Conservation (phyloP, 306 rosid genomes). For the Mimosa bimucronata region DNA sequence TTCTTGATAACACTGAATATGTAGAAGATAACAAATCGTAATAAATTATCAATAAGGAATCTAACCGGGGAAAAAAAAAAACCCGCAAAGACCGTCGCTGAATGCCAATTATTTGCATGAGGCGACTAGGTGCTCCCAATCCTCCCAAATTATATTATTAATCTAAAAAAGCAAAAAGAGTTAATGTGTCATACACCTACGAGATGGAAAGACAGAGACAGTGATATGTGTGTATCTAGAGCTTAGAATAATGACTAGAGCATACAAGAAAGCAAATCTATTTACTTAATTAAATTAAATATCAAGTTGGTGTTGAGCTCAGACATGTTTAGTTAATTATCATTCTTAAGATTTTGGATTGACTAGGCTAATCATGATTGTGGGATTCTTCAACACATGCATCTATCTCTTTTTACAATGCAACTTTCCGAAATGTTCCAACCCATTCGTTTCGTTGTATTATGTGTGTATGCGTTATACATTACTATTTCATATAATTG, state of each 20-base stretch:
- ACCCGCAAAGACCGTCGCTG: too few relatives aligned
- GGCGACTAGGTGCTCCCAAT: too few relatives aligned
- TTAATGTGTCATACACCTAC: not conserved
- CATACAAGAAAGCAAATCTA: constrained; percentile 43
- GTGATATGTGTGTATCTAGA: constrained; percentile 26
- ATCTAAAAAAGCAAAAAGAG: not conserved
- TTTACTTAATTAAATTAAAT: constrained; percentile 1
- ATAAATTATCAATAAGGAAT: too few relatives aligned
- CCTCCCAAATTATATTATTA: not conserved
- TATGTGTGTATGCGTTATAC: too few relatives aligned
- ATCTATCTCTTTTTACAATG: not conserved
- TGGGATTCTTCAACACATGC: constrained; percentile 78
- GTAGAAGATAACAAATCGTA: too few relatives aligned
- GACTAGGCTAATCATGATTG: constrained; percentile 55
- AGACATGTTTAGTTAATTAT: constrained; percentile 21
- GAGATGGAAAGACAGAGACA: not conserved
- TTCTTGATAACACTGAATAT: too few relatives aligned
- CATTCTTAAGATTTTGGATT: not conserved
- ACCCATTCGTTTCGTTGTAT: not conserved
- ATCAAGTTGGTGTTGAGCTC: constrained; percentile 18
- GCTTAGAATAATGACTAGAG: constrained; percentile 27
- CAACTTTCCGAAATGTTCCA: not conserved
- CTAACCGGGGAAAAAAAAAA: too few relatives aligned
- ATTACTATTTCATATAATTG: too few relatives aligned
- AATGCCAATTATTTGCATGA: too few relatives aligned